phyloP scores from a whole-genome alignment of 1,284 basidiomycete species.

The Porogramme epimiltina region DNA sequence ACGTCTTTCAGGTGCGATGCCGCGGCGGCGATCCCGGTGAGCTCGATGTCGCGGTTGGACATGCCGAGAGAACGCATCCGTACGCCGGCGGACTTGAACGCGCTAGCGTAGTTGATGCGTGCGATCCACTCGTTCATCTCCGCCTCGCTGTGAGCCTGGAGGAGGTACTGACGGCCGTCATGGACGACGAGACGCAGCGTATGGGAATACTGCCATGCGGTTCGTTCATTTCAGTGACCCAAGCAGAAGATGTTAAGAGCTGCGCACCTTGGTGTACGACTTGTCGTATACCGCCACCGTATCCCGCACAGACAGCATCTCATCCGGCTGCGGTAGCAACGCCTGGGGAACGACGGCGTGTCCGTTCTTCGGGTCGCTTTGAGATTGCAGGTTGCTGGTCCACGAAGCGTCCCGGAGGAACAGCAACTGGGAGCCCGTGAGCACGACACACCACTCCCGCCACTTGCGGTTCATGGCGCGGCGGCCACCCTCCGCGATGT shows the following conservation, averaged over 20 bases:
- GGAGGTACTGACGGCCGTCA: slow-evolving; percentile 79
- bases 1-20: slow-evolving; percentile 76
- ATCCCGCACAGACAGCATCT: slow-evolving; percentile 80
- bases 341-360: slow-evolving; percentile 51
- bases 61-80: slow-evolving; percentile 78
- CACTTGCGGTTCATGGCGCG: slow-evolving; percentile 83
- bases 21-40: slow-evolving; percentile 83
- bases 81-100: slow-evolving; percentile 88
- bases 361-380: slow-evolving; percentile 43
- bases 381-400: slow-evolving; percentile 60
- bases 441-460: slow-evolving; percentile 83
- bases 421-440: slow-evolving; percentile 90
- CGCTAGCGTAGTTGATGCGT: slow-evolving; percentile 91
- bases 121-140: slow-evolving; percentile 94
- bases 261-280: slow-evolving; percentile 70
- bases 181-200: slow-evolving; percentile 82
- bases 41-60: slow-evolving; percentile 68
- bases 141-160: slow-evolving; percentile 73
- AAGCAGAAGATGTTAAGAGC: background rate
- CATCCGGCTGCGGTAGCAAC: slow-evolving; percentile 82
- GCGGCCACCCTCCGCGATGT: slow-evolving; percentile 74
- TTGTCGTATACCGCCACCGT: slow-evolving; percentile 81
- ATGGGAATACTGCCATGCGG: slow-evolving; percentile 33
- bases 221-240: background rate
- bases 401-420: slow-evolving; percentile 87